A percentile compares a stretch with the other conserved stretches of the same genome.
phyloP scores from a whole-genome alignment of 2,329 filamentous ascomycete species.

The Aspergillus arachidicola region DNA sequence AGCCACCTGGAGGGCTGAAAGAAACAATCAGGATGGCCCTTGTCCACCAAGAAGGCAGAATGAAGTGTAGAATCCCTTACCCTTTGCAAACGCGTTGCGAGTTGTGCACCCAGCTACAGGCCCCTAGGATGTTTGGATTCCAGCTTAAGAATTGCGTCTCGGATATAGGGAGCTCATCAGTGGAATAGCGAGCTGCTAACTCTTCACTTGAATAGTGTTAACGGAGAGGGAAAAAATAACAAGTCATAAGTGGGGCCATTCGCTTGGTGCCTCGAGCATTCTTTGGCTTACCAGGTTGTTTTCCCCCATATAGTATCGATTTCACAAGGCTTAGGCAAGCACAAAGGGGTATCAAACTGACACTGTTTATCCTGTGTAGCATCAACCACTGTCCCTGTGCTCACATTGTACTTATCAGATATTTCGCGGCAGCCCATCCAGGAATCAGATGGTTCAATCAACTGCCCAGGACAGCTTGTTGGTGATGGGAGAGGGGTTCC shows the following conservation, averaged over 20 bases:
- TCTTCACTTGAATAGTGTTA: neutral
- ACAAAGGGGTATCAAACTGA: neutral
- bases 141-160: constrained; percentile 3
- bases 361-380: neutral
- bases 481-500: neutral
- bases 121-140: constrained; percentile 5
- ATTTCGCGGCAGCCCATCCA: neutral
- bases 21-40: neutral
- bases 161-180: neutral
- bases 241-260: neutral
- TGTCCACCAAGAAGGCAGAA: neutral
- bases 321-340: constrained; percentile 5
- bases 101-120: neutral
- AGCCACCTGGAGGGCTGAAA: constrained; percentile 3
- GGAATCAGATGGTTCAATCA: neutral
- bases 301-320: neutral
- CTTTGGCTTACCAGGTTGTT: constrained; percentile 6
- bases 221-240: neutral
- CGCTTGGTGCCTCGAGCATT: neutral
- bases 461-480: neutral
- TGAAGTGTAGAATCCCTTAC: neutral
- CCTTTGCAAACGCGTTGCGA: constrained; percentile 1
- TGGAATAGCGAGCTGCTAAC: constrained; percentile 1
- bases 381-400: neutral
- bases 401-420: neutral